phyloP scores from a whole-genome alignment of 768 basidiomycete genomes.

The Russula sp. region DNA sequence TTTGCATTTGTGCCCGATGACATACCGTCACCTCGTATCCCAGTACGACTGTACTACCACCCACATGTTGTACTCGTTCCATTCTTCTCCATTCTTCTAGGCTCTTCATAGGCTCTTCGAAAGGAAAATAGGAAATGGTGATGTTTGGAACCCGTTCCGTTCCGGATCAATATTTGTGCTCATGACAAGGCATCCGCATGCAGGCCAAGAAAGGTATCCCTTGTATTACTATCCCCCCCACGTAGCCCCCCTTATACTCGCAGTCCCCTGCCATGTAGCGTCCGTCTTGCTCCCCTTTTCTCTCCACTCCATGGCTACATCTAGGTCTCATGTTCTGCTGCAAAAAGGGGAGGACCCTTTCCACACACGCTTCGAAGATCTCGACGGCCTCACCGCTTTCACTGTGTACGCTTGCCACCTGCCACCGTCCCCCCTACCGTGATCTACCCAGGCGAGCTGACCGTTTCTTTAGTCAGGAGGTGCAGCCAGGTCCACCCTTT shows the following conservation, averaged over 20 bases:
- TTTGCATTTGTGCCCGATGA: neutral
- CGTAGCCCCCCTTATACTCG: constrained; percentile 14
- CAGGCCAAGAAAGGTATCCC: constrained; percentile 27
- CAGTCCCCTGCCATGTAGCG: neutral
- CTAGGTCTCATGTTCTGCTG: constrained; percentile 48
- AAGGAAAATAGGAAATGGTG: neutral
- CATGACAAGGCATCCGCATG: constrained; percentile 3
- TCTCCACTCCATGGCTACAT: constrained; percentile 35
- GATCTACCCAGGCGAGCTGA: neutral
- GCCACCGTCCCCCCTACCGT: neutral
- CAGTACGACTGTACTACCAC: neutral
- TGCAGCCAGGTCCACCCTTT: neutral
- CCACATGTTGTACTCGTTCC: neutral
- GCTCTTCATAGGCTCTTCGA: neutral
- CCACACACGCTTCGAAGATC: constrained; percentile 58
- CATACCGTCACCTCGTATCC: neutral
- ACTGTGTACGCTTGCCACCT: constrained; percentile 50
- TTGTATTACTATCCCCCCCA: constrained; percentile 24
- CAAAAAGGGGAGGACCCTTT: constrained; percentile 67
- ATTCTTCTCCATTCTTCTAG: neutral
- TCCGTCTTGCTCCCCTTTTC: constrained; percentile 4
- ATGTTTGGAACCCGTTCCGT: neutral
- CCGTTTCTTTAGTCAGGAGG: constrained; percentile 27
- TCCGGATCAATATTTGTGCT: neutral
- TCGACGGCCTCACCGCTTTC: constrained; percentile 62